Conservation (phyloP, 345 rosid genomes). For the Boechera retrofracta region DNA sequence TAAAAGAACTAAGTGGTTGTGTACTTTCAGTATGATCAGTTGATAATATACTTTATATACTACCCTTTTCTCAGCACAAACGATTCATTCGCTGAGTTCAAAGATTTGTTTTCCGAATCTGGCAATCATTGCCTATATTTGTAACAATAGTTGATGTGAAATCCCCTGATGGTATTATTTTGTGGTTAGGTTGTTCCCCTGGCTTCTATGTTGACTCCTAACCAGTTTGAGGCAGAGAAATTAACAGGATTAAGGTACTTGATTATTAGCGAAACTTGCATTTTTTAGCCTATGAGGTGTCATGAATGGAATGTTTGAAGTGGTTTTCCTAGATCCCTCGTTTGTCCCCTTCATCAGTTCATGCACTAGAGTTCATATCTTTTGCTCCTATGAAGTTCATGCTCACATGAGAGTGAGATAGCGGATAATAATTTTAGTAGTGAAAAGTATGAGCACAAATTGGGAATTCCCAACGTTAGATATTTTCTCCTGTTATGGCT, state of each 20-base stretch:
- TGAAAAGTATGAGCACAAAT: neutral
- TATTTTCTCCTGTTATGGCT: neutral
- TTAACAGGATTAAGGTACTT: conserved; percentile 84
- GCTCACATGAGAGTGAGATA: conserved; percentile 1
- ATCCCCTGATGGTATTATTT: conserved; percentile 11
- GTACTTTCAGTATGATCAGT: neutral
- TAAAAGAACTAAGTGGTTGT: neutral
- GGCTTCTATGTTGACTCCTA: conserved; percentile 99
- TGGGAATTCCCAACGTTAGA: neutral
- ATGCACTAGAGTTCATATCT: conserved; percentile 6
- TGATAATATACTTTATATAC: neutral
- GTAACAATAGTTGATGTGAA: conserved; percentile 16
- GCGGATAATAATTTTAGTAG: neutral
- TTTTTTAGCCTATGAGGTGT: neutral
- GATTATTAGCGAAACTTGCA: neutral
- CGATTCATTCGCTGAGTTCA: neutral
- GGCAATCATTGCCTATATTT: neutral
- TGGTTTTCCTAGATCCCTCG: neutral
- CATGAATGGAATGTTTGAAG: neutral
- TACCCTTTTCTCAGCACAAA: neutral
- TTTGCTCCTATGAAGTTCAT: conserved; percentile 12
- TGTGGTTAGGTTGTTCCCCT: conserved; percentile 86
- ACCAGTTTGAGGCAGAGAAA: conserved; percentile 97
- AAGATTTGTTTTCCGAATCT: neutral
- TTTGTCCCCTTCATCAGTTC: neutral